These are phyloP conservation scores for Penicillium rolfsii DNA, from an alignment of 2,329 filamentous ascomycete genomes.

Conservation along the genomic window DNA sequence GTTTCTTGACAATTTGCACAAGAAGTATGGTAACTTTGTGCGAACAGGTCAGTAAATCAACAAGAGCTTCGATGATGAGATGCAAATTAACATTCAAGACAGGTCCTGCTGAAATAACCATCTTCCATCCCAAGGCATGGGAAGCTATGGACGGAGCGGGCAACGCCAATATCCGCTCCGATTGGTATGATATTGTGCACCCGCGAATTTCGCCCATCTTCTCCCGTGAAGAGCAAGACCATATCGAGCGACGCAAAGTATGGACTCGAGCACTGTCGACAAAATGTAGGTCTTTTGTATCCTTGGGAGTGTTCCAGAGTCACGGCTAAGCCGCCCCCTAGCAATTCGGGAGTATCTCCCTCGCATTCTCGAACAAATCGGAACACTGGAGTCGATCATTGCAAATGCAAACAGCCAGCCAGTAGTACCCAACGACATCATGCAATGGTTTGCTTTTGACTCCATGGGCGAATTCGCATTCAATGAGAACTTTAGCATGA, in stretches of 20 bases:
- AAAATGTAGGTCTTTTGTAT: not conserved
- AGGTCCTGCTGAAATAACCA: conserved; percentile 17
- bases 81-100: not conserved
- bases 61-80: not conserved
- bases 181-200: conserved; percentile 18
- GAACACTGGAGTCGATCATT: not conserved
- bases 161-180: conserved; percentile 15
- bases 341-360: conserved; percentile 2
- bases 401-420: not conserved
- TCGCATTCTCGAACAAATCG: not conserved
- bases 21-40: conserved; percentile 6
- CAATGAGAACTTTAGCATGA: conserved; percentile 42
- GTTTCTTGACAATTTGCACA: conserved; percentile 3
- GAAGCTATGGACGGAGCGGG: conserved; percentile 16
- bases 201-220: conserved; percentile 18
- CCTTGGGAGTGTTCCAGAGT: no score
- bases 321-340: not conserved
- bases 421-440: conserved; percentile 13
- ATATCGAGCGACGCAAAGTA: conserved; percentile 13
- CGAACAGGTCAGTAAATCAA: conserved; percentile 1
- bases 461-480: conserved; percentile 51
- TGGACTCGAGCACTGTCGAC: conserved; percentile 12
- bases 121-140: conserved; percentile 13
- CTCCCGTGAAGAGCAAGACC: conserved; percentile 11
- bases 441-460: conserved; percentile 43